Evolutionary conservation across 768 basidiomycete species (phyloP), one percentile per base, ranked within the genome.

Genomic region (Pisolithus tinctorius): DNA sequence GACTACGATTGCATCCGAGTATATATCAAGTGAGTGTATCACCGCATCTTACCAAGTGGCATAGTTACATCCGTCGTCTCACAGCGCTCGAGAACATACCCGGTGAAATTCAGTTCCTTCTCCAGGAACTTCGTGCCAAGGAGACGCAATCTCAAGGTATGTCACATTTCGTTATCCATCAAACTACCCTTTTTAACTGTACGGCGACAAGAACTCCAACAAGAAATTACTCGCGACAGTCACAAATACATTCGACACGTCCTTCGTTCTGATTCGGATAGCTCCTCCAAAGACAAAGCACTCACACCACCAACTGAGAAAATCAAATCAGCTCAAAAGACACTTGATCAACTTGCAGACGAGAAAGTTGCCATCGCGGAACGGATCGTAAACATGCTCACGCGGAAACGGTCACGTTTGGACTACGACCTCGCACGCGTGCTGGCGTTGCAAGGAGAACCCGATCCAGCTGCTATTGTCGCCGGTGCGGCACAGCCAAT

Each of bases 31-130:
- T 77, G 42, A 61, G 78, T 62, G 1, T 11, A 4, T 2, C 27
- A 7, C 6, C 27, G 4, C 4, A 11, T 45, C 26, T 29, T 38
- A 10, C n/a, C 14, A 5, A 6, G 1, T 34, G 9, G 3, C 38
- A 9, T n/a, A 16, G 29, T 37, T 30, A 9, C 27, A 4, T 23
- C 16, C 39, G 38, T 46, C 25, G 11, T 11, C 29, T 17, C 45
- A 16, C 55, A 78, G 77, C 74, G 47, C 69, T 78, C 17, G 77
- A 78, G 51, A 78, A 78, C 55, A 63, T 78, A 52, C 77, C 77
- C 1, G 71, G 68, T 30, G 77, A 78, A 59, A 67, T 79, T 8
- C 72, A 74, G 25, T 71, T 70, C 54, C 65, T 78, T 16, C 66
- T 78, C n/a, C 69, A 72, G 14, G 77, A 78, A 55, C 77, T 78